Base-by-base conservation (phyloP, 164 flowering plant genomes). In the Chloranthus sessilifolius region DNA sequence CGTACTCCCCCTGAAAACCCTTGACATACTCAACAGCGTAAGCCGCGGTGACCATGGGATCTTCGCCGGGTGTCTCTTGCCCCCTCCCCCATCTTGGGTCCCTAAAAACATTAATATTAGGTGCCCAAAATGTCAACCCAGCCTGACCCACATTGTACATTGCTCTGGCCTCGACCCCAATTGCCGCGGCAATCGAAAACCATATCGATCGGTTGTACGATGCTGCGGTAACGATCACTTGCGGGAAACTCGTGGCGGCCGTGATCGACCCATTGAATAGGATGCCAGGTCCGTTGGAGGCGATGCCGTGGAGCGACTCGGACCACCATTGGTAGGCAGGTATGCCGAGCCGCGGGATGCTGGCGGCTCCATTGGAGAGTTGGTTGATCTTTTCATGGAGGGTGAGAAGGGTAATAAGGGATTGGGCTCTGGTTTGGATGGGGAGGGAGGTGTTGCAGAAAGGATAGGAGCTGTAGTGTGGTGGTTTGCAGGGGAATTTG, bases 21-120 rank as follows among this genome's bases (percentile, higher is more conserved):
- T 57, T 56, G 2, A 74, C 79, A 28, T 56, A 74, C 22, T 72
- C 56, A 3, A 68, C 53, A 5, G 76, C 62, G 45, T 65, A 74
- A 20, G 56, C 69, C 0, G 64, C 56, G 1, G 63, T 45, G 6
- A 70, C 66, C 27, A 61, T 25, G 1, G 78, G 81, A 34, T 76
- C 78, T 48, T 76, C 78, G 1, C 77, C 80, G 6, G 77, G 69
- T 1, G 80, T 75, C 55, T 75, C 77, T 42, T 70, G 77, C 7
- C 74, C 77, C 34, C 77, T 67, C 6, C 80, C 80, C 80, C 77
- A 75, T 47, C 80, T 64, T 12, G 80, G 80, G 55, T 75, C 80
- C 43, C 80, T 64, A 34, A 67, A 74, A 17, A 73, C 47, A 47
- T 73, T 76, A 15, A 76, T 66, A 54, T 66, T 76, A 17, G 81